These are phyloP conservation scores for Solanum appendiculatum DNA, from an alignment of 257 asterid species.

Conservation along the genomic window DNA sequence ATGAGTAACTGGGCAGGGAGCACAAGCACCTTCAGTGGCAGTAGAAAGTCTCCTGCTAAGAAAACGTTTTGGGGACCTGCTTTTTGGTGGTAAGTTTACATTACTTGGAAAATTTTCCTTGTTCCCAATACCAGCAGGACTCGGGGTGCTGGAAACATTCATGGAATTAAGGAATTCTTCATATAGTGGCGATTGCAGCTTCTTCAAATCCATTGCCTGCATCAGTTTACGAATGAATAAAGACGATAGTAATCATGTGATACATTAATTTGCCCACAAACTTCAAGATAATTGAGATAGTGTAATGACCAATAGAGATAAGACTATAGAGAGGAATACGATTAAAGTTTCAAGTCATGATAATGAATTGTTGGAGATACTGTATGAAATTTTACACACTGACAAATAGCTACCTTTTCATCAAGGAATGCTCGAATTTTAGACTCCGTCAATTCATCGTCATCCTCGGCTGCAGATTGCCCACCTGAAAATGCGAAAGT, in stretches of 20 bases:
- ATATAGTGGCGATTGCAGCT: slow-evolving; percentile 88
- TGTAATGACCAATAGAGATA: background rate
- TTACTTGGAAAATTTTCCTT: slow-evolving; percentile 74
- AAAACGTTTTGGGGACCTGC: slow-evolving; percentile 73
- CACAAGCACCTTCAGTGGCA: slow-evolving; percentile 51
- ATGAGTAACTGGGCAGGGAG: slow-evolving; percentile 51
- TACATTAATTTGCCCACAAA: background rate
- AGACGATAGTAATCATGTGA: background rate
- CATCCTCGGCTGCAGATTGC: slow-evolving; percentile 59
- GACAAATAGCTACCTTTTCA: slow-evolving; percentile 55
- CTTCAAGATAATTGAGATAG: background rate
- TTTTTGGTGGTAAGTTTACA: slow-evolving; percentile 79
- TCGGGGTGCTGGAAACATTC: slow-evolving; percentile 50
- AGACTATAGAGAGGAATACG: background rate
- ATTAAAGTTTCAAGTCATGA: background rate
- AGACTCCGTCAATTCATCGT: slow-evolving; percentile 79
- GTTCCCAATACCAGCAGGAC: slow-evolving; percentile 47
- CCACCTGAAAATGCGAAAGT: slow-evolving; percentile 65
- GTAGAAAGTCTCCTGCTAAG: slow-evolving; percentile 68
- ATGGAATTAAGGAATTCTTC: slow-evolving; percentile 76
- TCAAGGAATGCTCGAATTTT: slow-evolving; percentile 88
- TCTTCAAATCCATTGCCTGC: slow-evolving; percentile 85
- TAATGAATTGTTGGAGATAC: background rate
- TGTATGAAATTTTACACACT: background rate
- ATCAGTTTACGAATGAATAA: slow-evolving; percentile 7